Base-by-base conservation (phyloP, 345 rosid genomes). In the Pistacia integerrima region DNA sequence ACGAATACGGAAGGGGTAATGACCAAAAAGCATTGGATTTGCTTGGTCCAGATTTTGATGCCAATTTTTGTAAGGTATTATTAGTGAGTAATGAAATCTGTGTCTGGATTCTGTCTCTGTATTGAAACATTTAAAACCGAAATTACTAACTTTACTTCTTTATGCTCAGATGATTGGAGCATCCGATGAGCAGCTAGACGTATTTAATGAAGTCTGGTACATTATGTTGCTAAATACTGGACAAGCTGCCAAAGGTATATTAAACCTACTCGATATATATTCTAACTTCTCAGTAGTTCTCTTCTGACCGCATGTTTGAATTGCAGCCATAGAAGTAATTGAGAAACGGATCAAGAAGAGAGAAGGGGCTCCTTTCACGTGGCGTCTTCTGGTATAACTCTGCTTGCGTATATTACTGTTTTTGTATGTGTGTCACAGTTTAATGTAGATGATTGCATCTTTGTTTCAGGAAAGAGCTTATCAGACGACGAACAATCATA, bases 161-260 rank as follows among this genome's bases (percentile, higher is more conserved):
- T 41, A 41, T 41, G 46, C 46, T 41, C 6, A 41, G 46, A 41
- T 41, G 46, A 41, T 41, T 1, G 46, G 46, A 6, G 46, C 46
- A 5, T 41, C 99, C 8, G 94, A 89, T 78, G 98, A 93, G 84
- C 98, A 91, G 71, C 86, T 89, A 30, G 99, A 95, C 74, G 98
- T 93, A n/a, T 95, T 93, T 69, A 89, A 88, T 54, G 98, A 95
- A 81, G 86, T 95, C 64, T 95, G 92, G 95, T 91, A 82, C 76
- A 73, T n/a, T 49, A 60, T 91, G 85, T 78, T 95, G 73, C 88
- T 95, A 64, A 84, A 87, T 36, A 78, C 85, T 51, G 97, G 93
- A 75, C 83, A 86, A 89, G 84, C 76, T 76, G 66, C 80, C 57
- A 84, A 80, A 70, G 99, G 98, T 95, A 85, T 22, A 41, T 7